Percentiles rank a stretch among this genome's conserved stretches.
Conservation (phyloP, 148 eudicot species). For the Selenicereus undatus region DNA sequence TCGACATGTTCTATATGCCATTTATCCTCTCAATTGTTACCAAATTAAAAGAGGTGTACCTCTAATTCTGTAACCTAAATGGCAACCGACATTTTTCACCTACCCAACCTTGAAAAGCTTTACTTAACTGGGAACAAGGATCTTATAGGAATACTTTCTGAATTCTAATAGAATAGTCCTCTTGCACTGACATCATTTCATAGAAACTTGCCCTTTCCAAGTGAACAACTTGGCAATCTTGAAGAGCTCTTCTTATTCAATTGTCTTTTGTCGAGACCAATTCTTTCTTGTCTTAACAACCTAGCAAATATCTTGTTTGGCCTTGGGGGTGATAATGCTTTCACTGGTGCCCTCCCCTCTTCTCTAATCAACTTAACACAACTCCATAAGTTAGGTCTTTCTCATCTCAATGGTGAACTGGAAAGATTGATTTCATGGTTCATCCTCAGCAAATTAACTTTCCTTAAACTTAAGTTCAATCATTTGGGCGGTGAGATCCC, state of each 20-base stretch:
- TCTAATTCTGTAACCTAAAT: too few relatives aligned
- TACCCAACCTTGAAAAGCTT: too few relatives aligned
- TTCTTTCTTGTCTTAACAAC: background rate
- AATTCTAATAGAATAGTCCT: background rate
- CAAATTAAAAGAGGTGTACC: too few relatives aligned
- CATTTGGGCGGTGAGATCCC: background rate
- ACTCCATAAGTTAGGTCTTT: background rate
- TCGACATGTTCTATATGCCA: too few relatives aligned
- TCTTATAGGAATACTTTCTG: background rate
- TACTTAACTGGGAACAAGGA: too few relatives aligned
- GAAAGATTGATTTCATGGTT: background rate
- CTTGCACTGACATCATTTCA: background rate
- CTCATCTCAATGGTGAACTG: background rate
- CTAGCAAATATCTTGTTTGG: background rate
- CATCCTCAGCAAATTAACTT: background rate
- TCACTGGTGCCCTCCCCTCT: background rate
- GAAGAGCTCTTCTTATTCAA: background rate
- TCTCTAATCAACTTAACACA: background rate
- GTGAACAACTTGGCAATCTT: background rate
- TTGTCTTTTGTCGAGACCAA: background rate
- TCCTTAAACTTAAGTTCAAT: background rate
- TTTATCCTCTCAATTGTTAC: too few relatives aligned
- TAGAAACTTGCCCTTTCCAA: background rate
- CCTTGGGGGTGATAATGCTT: background rate
- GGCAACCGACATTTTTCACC: too few relatives aligned